Evolutionary conservation across 805 yeast species (phyloP).

Genomic region (Candida glaebosa): DNA sequence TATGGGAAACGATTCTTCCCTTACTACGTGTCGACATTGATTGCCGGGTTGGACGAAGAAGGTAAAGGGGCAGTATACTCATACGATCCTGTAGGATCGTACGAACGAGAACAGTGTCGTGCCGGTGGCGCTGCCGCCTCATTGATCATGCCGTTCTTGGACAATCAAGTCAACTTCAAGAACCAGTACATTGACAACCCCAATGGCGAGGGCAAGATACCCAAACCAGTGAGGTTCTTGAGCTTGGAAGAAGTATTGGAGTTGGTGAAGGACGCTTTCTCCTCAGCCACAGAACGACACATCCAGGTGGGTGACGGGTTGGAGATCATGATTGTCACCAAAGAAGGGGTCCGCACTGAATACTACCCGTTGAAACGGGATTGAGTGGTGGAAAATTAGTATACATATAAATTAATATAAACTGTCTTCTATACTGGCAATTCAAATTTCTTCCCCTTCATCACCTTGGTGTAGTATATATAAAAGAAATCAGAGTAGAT

Average conservation of each 20-base stretch:
- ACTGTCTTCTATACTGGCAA: conserved; percentile 43
- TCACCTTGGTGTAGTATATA: conserved; percentile 74
- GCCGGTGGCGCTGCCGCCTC: conserved; percentile 98
- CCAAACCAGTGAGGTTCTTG: conserved; percentile 60
- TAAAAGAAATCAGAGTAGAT: conserved; percentile 95
- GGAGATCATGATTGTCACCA: conserved; percentile 86
- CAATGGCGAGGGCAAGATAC: conserved; percentile 62
- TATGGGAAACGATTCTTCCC: conserved; percentile 96
- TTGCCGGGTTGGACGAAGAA: conserved; percentile 88
- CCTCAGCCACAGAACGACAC: conserved; percentile 97
- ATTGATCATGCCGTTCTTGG: conserved; percentile 94
- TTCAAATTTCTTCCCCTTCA: conserved; percentile 73
- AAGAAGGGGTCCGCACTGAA: conserved; percentile 85
- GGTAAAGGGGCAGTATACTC: conserved; percentile 96
- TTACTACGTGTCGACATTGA: conserved; percentile 89
- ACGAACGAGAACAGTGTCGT: conserved; percentile 94
- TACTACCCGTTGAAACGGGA: conserved; percentile 86
- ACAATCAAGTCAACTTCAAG: conserved; percentile 93
- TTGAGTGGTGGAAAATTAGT: conserved; percentile 33
- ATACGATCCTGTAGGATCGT: conserved; percentile 96
- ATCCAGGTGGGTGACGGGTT: conserved; percentile 97
- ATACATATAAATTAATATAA: background rate
- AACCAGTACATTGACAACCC: conserved; percentile 76
- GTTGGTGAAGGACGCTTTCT: conserved; percentile 89
- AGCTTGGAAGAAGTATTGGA: conserved; percentile 80